Base-by-base conservation (phyloP, 1,139 yeast genomes). In the Cylindricascospora bacillispora region DNA sequence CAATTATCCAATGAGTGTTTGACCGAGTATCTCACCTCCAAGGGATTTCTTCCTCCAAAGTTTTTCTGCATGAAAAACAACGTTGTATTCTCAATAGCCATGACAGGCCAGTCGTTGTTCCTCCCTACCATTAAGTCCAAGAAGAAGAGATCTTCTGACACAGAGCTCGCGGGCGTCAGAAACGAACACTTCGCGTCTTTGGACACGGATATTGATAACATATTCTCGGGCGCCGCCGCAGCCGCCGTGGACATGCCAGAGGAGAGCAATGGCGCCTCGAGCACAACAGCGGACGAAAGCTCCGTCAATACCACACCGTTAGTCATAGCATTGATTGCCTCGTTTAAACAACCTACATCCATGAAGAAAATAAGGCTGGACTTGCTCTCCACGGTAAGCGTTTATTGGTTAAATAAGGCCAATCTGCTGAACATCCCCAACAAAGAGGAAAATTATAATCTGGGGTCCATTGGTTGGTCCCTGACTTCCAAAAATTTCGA, bases 381-480 rank as follows among this genome's bases (percentile, higher is more conserved):
- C 30, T 35, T 56, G 5, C 49, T 45, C 13, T 43, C 57, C 1
- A 38, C 40, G n/a, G 45, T 44, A 5, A 41, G 47, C 4, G 57
- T 68, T 2, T 45, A 60, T 32, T 71, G 78, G 78, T 70, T 71
- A 2, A 55, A 61, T 22, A 67, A 68, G 7, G 67, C 69, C 24
- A 60, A 60, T 27, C 32, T 52, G 5, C 47, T 17, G 10, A 30
- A 31, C 14, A 27, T 7, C 10, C 15, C 24, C 7, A 20, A 27
- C 10, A 13, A 22, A 10, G 59, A 56, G 29, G 75, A 70, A 39
- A 50, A 51, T 23, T 69, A 64, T 44, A 57, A 57, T 28, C 56
- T 67, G 17, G 73, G 73, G 2, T 45, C 46, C 13, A 36, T 62
- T 40, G 35, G 62, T 30, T 70, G 75, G 75, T 47, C 47, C n/a